These are phyloP conservation scores for Lathyrus oleraceus DNA, from an alignment of 306 rosid genomes.

Conservation along the genomic window DNA sequence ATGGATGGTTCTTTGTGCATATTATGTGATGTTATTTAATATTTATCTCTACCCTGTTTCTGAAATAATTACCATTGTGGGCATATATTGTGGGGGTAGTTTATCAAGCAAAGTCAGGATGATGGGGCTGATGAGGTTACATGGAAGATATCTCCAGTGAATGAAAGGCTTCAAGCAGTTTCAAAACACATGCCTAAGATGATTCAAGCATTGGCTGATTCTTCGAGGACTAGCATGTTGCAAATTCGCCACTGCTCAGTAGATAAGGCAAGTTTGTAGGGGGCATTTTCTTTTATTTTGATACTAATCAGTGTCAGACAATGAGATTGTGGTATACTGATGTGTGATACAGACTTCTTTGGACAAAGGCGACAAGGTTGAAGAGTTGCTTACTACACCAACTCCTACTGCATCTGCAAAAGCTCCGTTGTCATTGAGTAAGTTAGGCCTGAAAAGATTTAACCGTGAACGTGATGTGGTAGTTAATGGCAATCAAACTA, in stretches of 20 bases:
- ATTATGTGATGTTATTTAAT: neutral
- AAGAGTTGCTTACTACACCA: constrained; percentile 49
- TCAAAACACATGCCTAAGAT: constrained; percentile 70
- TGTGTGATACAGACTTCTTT: constrained; percentile 50
- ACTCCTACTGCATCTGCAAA: constrained; percentile 46
- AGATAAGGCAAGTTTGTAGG: constrained; percentile 52
- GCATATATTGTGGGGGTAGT: constrained; percentile 45
- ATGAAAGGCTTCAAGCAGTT: constrained; percentile 80
- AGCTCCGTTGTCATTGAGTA: constrained; percentile 47
- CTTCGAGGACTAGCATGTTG: constrained; percentile 64
- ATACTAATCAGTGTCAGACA: neutral
- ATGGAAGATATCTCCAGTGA: constrained; percentile 92
- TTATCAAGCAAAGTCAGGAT: constrained; percentile 92
- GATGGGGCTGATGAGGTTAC: constrained; percentile 80
- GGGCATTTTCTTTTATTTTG: constrained; percentile 11
- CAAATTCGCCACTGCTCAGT: constrained; percentile 51
- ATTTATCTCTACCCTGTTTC: constrained; percentile 14
- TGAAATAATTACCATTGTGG: constrained; percentile 20
- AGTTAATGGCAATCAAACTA: constrained; percentile 25
- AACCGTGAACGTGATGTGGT: constrained; percentile 46
- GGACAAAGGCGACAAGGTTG: constrained; percentile 48
- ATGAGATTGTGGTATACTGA: constrained; percentile 34
- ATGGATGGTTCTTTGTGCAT: constrained; percentile 21
- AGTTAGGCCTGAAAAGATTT: constrained; percentile 54
- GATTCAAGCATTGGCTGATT: constrained; percentile 70